These are phyloP conservation scores for Kodamaea sagamina DNA, from an alignment of 805 yeast species.

Conservation along the genomic window DNA sequence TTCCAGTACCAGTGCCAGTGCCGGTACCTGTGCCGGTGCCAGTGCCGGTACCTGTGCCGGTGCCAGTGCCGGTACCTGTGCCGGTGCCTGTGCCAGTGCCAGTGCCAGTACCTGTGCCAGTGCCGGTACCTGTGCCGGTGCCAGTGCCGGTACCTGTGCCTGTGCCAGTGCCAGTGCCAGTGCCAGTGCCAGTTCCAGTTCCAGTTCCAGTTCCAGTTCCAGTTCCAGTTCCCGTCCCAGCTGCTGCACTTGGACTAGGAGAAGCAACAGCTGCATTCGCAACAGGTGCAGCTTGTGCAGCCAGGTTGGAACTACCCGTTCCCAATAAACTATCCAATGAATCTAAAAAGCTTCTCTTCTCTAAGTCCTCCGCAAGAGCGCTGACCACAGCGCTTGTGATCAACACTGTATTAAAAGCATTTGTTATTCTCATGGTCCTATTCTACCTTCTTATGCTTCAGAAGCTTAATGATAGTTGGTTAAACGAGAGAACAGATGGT, in stretches of 20 bases:
- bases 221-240: too few relatives aligned
- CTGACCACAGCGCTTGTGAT: constrained; percentile 26
- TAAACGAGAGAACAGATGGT: constrained; percentile 12
- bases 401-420: constrained; percentile 27
- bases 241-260: too few relatives aligned
- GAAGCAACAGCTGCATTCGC: background rate
- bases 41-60: too few relatives aligned
- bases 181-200: too few relatives aligned
- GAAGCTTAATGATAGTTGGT: constrained; percentile 10
- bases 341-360: constrained; percentile 17
- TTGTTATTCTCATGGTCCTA: constrained; percentile 25
- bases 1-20: background rate
- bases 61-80: too few relatives aligned
- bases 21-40: background rate
- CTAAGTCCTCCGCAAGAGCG: constrained; percentile 14
- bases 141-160: too few relatives aligned
- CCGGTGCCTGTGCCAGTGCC: background rate
- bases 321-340: constrained; percentile 12
- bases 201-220: too few relatives aligned
- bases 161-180: too few relatives aligned
- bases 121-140: background rate
- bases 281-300: background rate
- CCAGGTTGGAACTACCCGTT: too few relatives aligned
- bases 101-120: background rate
- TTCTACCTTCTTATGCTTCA: constrained; percentile 10